Evolutionary conservation across 345 rosid species (phyloP), one percentile per base, ranked within the genome.

Genomic region (Citrus cavaleriei): DNA sequence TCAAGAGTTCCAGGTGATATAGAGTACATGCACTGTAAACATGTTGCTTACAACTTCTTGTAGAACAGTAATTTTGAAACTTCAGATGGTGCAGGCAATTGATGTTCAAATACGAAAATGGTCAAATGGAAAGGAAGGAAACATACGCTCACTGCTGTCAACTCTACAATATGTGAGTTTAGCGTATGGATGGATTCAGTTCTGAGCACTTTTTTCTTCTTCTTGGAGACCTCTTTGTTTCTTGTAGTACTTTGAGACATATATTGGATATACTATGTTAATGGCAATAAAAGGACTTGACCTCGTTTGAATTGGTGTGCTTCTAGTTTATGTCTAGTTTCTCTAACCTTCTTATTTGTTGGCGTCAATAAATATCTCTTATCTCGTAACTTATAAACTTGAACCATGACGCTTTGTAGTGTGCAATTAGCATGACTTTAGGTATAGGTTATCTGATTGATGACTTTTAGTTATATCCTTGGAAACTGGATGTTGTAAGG

Each of bases 71-170:
- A 81, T 38, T n/a, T 14, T 42, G 40, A 28, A 63, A 64, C 70
- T 73, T 60, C 10, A 75, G 76, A 64, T 51, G 58, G 18, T 85
- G 78, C 86, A 93, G 99, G 89, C 37, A 74, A 87, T 90, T 22
- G 90, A 92, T 82, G 86, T 83, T 68, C 85, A 90, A 83, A 92
- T 93, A 77, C 87, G 77, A 37, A 87, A 87, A 32, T 95, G 99
- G 98, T 92, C 91, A 49, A 77, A 73, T 28, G 99, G 98, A 68
- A 95, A 90, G 86, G 94, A 87, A 61, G 91, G 97, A 77, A 95
- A 92, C 84, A 91, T 95, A 62, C 94, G 99, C 55, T 91, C 99
- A n/a, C 91, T 95, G 46, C 80, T 95, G 84, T 93, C 99, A 55
- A 95, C 97, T 14, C 79, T 95, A 78, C 98, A 93, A 77, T 92